These are phyloP conservation scores for Solanum habrochaites DNA, from an alignment of 257 asterid genomes.

Conservation along the genomic window DNA sequence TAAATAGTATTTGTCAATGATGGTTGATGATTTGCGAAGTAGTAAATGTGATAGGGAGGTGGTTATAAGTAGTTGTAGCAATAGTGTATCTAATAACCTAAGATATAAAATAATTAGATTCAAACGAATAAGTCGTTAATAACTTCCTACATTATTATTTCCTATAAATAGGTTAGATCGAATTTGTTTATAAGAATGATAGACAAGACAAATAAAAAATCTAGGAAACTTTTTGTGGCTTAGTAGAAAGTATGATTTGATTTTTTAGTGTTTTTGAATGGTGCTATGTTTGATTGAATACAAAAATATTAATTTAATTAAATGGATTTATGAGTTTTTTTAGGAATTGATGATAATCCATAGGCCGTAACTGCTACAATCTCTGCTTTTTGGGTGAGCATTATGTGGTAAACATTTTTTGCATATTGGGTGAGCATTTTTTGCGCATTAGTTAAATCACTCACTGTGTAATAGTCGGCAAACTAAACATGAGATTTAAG, in stretches of 20 bases:
- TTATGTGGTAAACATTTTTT: no score
- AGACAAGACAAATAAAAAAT: no score
- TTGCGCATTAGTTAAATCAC: no score
- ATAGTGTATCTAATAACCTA: neutral
- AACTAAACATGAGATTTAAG: neutral
- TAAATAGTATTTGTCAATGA: neutral
- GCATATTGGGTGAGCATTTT: no score
- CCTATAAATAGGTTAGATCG: neutral
- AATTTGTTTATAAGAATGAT: no score
- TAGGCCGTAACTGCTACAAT: no score
- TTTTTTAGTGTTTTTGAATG: neutral
- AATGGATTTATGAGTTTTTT: neutral
- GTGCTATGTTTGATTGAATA: neutral
- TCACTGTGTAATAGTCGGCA: neutral
- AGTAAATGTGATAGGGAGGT: no score
- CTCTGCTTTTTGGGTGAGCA: no score
- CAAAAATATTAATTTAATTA: neutral
- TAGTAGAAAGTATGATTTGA: neutral
- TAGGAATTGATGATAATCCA: rapidly evolving
- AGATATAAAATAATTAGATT: no score
- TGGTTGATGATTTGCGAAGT: neutral
- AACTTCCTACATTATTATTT: neutral
- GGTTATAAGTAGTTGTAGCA: neutral
- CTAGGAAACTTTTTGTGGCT: neutral
- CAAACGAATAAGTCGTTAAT: no score